Conservation (phyloP, 2,329 filamentous ascomycete genomes). For the Cercospora beticola region DNA sequence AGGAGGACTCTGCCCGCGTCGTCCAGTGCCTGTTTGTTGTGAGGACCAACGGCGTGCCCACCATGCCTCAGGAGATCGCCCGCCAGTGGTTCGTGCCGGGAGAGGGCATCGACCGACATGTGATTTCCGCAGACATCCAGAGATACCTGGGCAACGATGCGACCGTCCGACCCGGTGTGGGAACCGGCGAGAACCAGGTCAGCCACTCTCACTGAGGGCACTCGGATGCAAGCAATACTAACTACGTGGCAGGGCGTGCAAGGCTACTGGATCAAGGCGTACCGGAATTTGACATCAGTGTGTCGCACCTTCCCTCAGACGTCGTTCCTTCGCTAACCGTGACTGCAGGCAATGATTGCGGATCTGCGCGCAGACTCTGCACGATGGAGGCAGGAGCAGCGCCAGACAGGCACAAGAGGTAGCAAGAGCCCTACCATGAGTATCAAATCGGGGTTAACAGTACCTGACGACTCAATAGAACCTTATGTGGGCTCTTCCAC, state of each 20-base stretch:
- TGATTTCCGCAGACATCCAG: conserved; percentile 55
- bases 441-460: conserved; percentile 45
- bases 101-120: conserved; percentile 52
- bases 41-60: conserved; percentile 17
- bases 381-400: conserved; percentile 45
- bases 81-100: conserved; percentile 52
- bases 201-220: conserved; percentile 29
- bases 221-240: conserved; percentile 20
- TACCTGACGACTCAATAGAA: conserved; percentile 36
- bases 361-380: conserved; percentile 51
- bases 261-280: conserved; percentile 54
- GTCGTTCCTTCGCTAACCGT: conserved; percentile 13
- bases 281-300: conserved; percentile 52
- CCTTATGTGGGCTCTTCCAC: conserved; percentile 37
- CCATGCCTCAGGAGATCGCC: conserved; percentile 39
- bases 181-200: conserved; percentile 48
- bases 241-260: conserved; percentile 40
- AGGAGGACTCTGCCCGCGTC: conserved; percentile 1
- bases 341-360: conserved; percentile 50
- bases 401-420: conserved; percentile 45
- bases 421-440: conserved; percentile 44
- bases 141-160: conserved; percentile 53
- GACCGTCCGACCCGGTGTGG: conserved; percentile 49
- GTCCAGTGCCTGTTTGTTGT: not conserved
- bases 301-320: conserved; percentile 22